Conservation (phyloP, 345 rosid species). For the Dovyalis caffra region DNA sequence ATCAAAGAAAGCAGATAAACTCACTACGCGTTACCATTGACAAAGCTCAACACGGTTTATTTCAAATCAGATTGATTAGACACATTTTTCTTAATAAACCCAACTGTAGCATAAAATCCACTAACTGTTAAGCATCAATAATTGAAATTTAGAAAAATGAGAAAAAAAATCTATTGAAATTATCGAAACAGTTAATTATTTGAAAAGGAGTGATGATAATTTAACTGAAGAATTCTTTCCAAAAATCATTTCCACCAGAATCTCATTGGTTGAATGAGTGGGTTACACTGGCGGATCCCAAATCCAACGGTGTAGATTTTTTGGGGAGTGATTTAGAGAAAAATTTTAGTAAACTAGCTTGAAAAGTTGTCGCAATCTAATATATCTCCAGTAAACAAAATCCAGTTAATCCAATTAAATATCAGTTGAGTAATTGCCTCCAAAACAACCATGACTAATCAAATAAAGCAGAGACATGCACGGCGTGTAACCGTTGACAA, state of each 20-base stretch:
- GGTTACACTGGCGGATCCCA: too few relatives aligned
- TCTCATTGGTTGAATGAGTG: too few relatives aligned
- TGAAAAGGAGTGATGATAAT: background rate
- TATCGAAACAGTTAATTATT: background rate
- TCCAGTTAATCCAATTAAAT: background rate
- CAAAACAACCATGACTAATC: constrained; percentile 4
- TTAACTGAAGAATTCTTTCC: too few relatives aligned
- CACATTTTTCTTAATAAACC: too few relatives aligned
- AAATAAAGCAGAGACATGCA: background rate
- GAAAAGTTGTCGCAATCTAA: background rate
- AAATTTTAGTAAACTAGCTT: too few relatives aligned
- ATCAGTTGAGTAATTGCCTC: constrained; percentile 3
- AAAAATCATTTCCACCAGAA: too few relatives aligned
- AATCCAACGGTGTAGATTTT: background rate
- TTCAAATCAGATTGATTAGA: too few relatives aligned
- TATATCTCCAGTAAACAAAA: background rate
- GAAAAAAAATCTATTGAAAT: background rate
- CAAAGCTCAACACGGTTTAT: too few relatives aligned
- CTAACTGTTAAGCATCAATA: background rate
- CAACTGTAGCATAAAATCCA: too few relatives aligned
- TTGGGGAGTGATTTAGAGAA: too few relatives aligned
- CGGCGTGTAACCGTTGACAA: background rate
- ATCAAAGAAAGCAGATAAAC: too few relatives aligned
- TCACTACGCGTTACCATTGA: too few relatives aligned
- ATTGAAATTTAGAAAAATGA: background rate